Conservation (phyloP, 2,329 filamentous ascomycete genomes). For the Cephalotrichum gorgonifer region DNA sequence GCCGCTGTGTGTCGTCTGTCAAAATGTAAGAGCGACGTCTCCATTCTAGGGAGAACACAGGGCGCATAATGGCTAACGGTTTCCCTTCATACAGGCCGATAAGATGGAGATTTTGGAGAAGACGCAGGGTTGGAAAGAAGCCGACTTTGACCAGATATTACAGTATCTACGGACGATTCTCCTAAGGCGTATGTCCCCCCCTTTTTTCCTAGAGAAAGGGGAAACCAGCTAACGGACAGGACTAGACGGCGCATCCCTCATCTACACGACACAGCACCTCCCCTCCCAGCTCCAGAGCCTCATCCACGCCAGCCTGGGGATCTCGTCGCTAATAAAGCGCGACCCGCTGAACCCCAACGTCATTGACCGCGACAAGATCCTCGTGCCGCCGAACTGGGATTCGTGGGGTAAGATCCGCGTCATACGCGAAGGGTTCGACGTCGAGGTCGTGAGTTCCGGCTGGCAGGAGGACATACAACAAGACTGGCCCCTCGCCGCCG, state of each 20-base stretch:
- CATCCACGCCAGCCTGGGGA: constrained; percentile 75
- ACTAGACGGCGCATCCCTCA: constrained; percentile 75
- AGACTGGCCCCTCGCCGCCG: constrained; percentile 25
- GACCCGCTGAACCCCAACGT: constrained; percentile 80
- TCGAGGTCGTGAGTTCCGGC: constrained; percentile 71
- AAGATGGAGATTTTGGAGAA: constrained; percentile 86
- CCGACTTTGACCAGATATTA: constrained; percentile 90
- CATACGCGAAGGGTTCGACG: constrained; percentile 81
- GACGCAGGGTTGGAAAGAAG: constrained; percentile 87
- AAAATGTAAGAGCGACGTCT: constrained; percentile 58
- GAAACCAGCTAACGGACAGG: not conserved
- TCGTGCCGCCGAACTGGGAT: constrained; percentile 95
- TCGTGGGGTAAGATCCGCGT: constrained; percentile 97
- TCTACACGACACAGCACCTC: constrained; percentile 71
- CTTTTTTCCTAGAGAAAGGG: not conserved
- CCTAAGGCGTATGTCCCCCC: constrained; percentile 58
- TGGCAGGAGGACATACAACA: constrained; percentile 80
- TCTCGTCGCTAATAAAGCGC: constrained; percentile 71
- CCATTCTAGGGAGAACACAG: too few species aligned
- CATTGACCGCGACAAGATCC: constrained; percentile 86
- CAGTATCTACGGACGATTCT: constrained; percentile 87
- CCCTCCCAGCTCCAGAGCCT: constrained; percentile 69
- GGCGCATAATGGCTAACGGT: not conserved
- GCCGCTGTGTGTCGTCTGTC: constrained; percentile 87
- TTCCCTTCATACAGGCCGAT: constrained; percentile 59